These are phyloP conservation scores for Suillus tomentosus DNA, from an alignment of 768 basidiomycete genomes.

Conservation along the genomic window DNA sequence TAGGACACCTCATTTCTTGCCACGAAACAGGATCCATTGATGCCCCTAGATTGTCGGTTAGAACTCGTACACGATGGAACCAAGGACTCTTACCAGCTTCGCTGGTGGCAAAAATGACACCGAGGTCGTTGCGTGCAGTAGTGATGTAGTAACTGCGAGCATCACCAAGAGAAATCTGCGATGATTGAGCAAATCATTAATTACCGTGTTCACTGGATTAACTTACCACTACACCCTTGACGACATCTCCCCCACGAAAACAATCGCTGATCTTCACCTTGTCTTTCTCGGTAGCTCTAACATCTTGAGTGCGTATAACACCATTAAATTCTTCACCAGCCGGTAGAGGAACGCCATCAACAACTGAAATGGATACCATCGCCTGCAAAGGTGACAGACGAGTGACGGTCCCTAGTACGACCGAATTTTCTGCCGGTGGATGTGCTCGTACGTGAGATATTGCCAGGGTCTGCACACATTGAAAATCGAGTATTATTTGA, in stretches of 20 bases:
- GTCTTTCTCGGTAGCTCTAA: conserved; percentile 89
- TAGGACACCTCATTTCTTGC: conserved; percentile 89
- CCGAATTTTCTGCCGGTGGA: conserved; percentile 72
- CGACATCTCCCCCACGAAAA: conserved; percentile 90
- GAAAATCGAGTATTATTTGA: conserved; percentile 3
- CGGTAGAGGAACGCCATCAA: conserved; percentile 83
- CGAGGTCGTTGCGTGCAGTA: conserved; percentile 87
- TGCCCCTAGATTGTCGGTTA: conserved; percentile 48
- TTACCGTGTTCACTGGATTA: background rate
- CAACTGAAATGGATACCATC: conserved; percentile 78
- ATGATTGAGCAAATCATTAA: conserved; percentile 11
- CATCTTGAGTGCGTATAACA: conserved; percentile 85
- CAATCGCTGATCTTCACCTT: conserved; percentile 88
- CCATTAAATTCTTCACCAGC: conserved; percentile 87
- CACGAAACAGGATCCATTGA: conserved; percentile 87
- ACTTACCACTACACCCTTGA: conserved; percentile 82
- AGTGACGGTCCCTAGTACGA: conserved; percentile 80
- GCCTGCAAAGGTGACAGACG: conserved; percentile 86
- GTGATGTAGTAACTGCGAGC: conserved; percentile 91
- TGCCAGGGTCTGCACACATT: conserved; percentile 50
- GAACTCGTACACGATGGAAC: background rate
- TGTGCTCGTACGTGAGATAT: conserved; percentile 70
- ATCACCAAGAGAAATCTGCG: conserved; percentile 88
- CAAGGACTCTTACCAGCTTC: conserved; percentile 63
- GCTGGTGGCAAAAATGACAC: conserved; percentile 88